phyloP scores from a whole-genome alignment of 2,329 filamentous ascomycete species.

The Byssoonygena ceratinophila region DNA sequence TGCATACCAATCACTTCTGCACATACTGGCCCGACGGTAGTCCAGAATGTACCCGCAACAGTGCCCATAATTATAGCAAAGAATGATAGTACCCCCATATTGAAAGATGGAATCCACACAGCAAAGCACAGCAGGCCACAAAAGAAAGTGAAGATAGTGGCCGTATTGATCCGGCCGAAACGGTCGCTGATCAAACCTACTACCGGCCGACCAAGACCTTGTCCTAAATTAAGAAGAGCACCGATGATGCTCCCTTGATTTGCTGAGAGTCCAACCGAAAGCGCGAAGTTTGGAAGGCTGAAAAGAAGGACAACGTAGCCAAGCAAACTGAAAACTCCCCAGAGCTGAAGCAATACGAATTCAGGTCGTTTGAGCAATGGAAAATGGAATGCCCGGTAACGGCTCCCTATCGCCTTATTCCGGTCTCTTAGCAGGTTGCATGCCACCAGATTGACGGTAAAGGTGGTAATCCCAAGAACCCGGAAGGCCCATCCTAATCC shows the following conservation, averaged over 20 bases:
- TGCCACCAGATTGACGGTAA: constrained; percentile 43
- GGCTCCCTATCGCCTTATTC: constrained; percentile 46
- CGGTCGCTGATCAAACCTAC: constrained; percentile 54
- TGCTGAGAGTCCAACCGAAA: constrained; percentile 47
- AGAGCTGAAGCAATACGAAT: constrained; percentile 48
- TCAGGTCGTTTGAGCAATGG: constrained; percentile 45
- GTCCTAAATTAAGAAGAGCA: constrained; percentile 53
- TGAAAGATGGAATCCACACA: constrained; percentile 52
- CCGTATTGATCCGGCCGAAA: constrained; percentile 54
- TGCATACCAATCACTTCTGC: constrained; percentile 52
- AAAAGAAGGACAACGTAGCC: constrained; percentile 57
- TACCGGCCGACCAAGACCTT: constrained; percentile 46
- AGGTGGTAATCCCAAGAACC: constrained; percentile 47
- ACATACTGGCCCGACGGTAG: constrained; percentile 47
- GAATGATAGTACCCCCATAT: constrained; percentile 48
- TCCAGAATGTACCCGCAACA: constrained; percentile 52
- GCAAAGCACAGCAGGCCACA: constrained; percentile 49
- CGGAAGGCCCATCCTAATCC: constrained; percentile 53
- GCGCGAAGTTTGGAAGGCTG: constrained; percentile 52
- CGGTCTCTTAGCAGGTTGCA: constrained; percentile 47
- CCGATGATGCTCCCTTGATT: constrained; percentile 53
- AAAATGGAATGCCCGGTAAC: constrained; percentile 44
- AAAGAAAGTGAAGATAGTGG: constrained; percentile 44
- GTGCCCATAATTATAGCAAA: constrained; percentile 50
- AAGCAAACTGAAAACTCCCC: constrained; percentile 52